Evolutionary conservation across 257 asterid genomes (phyloP).

Genomic region (Nicotiana paniculata): DNA sequence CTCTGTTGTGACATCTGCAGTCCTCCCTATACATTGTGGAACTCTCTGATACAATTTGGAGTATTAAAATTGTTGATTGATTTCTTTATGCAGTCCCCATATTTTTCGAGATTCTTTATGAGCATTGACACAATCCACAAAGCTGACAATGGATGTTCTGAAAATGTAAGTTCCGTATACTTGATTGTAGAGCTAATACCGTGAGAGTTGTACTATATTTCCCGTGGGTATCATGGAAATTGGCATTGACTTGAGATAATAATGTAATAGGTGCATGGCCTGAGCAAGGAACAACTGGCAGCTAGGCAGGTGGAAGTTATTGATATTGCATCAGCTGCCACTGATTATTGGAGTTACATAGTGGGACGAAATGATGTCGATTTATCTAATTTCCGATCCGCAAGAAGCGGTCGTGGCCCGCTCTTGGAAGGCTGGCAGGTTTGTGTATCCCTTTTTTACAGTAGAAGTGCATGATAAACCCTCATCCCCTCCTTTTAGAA

Average conservation of each 20-base stretch:
- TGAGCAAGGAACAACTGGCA: conserved; percentile 56
- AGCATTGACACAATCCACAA: conserved; percentile 14
- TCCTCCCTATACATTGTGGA: not conserved
- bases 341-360: conserved; percentile 83
- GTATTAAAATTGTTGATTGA: not conserved
- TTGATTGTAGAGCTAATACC: not conserved
- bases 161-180: conserved; percentile 51
- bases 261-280: conserved; percentile 59
- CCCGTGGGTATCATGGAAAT: not conserved
- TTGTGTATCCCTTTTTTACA: conserved; percentile 12
- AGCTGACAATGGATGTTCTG: conserved; percentile 38
- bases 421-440: conserved; percentile 89
- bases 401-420: conserved; percentile 79
- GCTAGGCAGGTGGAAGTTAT: conserved; percentile 60
- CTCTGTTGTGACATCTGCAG: not conserved
- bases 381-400: conserved; percentile 59
- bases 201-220: not conserved
- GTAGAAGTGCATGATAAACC: not conserved
- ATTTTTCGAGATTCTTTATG: conserved; percentile 52
- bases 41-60: not conserved
- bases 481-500: not conserved
- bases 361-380: conserved; percentile 53
- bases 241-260: not conserved
- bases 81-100: conserved; percentile 58
- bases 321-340: conserved; percentile 57